Evolutionary conservation across 768 basidiomycete species (phyloP), one percentile per base, ranked within the genome.

Genomic region (Podaxis sp.): DNA sequence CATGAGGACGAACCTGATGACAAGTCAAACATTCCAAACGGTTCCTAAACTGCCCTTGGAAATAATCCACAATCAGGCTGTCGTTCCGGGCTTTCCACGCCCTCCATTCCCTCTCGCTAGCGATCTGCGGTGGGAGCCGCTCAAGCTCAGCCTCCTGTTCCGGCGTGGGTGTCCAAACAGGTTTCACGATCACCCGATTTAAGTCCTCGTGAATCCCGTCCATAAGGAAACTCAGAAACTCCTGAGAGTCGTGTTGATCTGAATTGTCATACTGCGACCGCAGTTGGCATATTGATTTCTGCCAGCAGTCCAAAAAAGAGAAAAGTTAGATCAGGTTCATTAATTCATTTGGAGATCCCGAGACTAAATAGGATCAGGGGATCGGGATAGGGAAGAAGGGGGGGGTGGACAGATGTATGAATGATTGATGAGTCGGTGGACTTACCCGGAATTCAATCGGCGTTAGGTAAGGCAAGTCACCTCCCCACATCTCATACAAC

Each of bases 221-320:
- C 59, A 99, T 81, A 28, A 99, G 82, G 79, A 96, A 96, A 24
- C 87, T 91, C 44, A 99, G 80, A 74, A 99, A 97, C 76, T 99
- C 96, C 74, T 99, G 97, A 22, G 95, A 95, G 75, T 99, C 96
- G 69, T 99, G 96, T 72, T 99, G 96, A 67, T 95, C 89, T 15
- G 87, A 83, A 2, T 93, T 93, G 37, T 85, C 84, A 73, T 96
- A 97, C 72, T 93, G 90, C 7, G 81, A 75, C 64, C 80, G 76
- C 77, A 91, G 71, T 82, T 85, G 60, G 80, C 73, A 77, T 56
- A 76, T 72, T 28, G 71, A 76, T 70, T 72, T 74, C 82, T 84
- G 64, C 8, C 51, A 53, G 49, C 26, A 44, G 41, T 13, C 15
- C 15, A 44, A 44, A 8, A 38, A 22, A 49, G 0, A 64, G 20